Percentiles rank a stretch among this genome's conserved stretches.
Evolutionary conservation across 2,329 filamentous ascomycete genomes (phyloP).

Genomic region (Trichoderma sp.): DNA sequence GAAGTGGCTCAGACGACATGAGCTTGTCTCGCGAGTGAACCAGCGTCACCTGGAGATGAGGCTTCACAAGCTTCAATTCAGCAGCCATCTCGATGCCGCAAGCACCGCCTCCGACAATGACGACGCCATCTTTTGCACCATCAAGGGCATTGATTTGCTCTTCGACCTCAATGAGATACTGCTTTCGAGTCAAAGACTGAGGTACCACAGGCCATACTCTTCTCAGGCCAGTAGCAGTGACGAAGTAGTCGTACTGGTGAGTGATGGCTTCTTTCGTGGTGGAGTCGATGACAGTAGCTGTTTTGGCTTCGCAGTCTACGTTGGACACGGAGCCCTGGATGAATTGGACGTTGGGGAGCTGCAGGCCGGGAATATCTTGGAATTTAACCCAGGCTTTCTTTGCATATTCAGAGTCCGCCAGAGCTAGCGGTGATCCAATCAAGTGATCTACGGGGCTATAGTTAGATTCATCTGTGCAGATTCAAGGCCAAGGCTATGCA

Average conservation of each 20-base stretch:
- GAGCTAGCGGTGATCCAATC: constrained; percentile 74
- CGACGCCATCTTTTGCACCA: constrained; percentile 60
- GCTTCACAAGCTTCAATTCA: constrained; percentile 71
- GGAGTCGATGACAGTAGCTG: constrained; percentile 58
- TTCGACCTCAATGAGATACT: constrained; percentile 65
- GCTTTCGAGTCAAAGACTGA: constrained; percentile 62
- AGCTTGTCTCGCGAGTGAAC: constrained; percentile 73
- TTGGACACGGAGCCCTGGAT: constrained; percentile 66
- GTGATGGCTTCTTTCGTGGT: constrained; percentile 49
- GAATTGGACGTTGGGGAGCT: constrained; percentile 63
- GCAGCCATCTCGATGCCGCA: constrained; percentile 83
- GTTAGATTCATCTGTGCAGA: background rate
- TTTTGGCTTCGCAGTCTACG: constrained; percentile 63
- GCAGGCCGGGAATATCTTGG: constrained; percentile 67
- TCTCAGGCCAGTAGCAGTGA: constrained; percentile 71
- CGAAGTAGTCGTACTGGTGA: constrained; percentile 72
- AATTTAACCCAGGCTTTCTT: constrained; percentile 72
- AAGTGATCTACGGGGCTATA: constrained; percentile 62
- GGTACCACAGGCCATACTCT: constrained; percentile 75
- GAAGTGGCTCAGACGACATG: constrained; percentile 73
- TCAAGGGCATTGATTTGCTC: constrained; percentile 61
- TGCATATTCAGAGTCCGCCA: constrained; percentile 66
- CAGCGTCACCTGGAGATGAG: constrained; percentile 68
- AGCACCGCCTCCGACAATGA: constrained; percentile 76
- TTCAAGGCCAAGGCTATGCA: too few relatives aligned